Conservation (phyloP, 768 basidiomycete genomes). For the Mycena rosella region DNA sequence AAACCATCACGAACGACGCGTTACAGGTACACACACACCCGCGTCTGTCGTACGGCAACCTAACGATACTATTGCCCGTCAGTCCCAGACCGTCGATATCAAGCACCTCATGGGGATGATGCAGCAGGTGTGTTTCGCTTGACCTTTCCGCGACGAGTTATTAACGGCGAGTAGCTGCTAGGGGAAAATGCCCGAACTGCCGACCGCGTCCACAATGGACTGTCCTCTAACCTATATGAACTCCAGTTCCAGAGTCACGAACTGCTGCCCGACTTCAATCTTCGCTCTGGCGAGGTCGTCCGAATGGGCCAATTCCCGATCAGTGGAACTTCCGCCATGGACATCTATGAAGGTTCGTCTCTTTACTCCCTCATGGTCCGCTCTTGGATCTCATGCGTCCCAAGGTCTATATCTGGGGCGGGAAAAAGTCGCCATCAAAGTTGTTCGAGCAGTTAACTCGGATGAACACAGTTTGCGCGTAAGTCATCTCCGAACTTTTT, state of each 20-base stretch:
- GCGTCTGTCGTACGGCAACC: not conserved
- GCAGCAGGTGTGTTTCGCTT: constrained; percentile 54
- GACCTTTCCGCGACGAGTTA: not conserved
- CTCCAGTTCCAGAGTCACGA: constrained; percentile 61
- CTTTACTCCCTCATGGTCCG: no score
- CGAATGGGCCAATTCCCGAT: constrained; percentile 63
- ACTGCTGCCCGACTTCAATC: constrained; percentile 63
- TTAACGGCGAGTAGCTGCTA: constrained; percentile 44
- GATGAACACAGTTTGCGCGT: constrained; percentile 60
- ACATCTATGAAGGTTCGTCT: constrained; percentile 36
- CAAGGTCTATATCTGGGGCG: constrained; percentile 67
- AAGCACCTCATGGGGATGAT: constrained; percentile 61
- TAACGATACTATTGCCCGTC: not conserved
- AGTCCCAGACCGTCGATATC: constrained; percentile 49
- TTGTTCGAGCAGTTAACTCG: constrained; percentile 64
- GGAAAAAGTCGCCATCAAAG: constrained; percentile 71
- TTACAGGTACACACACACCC: constrained; percentile 31
- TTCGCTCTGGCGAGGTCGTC: constrained; percentile 65
- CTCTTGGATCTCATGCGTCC: constrained; percentile 32
- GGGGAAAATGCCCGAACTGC: constrained; percentile 48
- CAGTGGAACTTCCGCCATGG: constrained; percentile 63
- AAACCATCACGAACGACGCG: constrained; percentile 50
- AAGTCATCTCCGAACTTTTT: constrained; percentile 26
- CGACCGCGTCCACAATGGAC: constrained; percentile 54
- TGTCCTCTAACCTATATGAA: constrained; percentile 63